phyloP scores from a whole-genome alignment of 306 rosid genomes.

The Quercus gilva region DNA sequence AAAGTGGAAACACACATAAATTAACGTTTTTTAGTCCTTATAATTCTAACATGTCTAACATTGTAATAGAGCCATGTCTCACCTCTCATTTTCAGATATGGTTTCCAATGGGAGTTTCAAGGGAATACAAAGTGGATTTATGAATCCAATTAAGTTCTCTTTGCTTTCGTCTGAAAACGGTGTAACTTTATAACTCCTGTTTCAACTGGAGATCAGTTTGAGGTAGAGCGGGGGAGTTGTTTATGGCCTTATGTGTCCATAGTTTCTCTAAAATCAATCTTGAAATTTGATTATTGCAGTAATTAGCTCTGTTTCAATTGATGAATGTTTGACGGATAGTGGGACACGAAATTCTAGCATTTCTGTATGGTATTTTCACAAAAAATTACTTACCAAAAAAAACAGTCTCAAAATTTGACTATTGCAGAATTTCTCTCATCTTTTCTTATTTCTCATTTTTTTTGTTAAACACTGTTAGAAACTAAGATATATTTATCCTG shows the following conservation, averaged over 20 bases:
- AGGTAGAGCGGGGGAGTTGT: not conserved
- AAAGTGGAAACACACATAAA: no score
- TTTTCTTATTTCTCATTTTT: conserved; percentile 1
- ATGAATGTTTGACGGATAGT: no score
- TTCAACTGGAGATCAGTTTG: not conserved
- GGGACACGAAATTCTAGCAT: not conserved
- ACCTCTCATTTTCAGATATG: not conserved
- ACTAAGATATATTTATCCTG: not conserved
- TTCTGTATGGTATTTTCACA: not conserved
- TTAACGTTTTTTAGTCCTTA: no score
- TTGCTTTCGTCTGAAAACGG: not conserved
- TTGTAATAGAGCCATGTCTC: no score
- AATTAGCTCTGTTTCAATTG: not conserved
- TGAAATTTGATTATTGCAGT: not conserved
- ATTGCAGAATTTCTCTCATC: not conserved
- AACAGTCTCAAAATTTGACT: not conserved
- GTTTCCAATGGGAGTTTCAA: not conserved
- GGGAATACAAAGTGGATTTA: not conserved
- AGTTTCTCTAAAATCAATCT: not conserved
- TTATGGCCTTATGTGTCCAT: not conserved
- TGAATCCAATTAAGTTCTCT: not conserved
- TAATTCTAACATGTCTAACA: no score
- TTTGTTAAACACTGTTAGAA: not conserved
- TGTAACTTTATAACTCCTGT: not conserved
- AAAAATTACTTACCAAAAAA: not conserved